These are phyloP conservation scores for Cyberlindnera japonica DNA, from an alignment of 805 yeast species.

Conservation along the genomic window DNA sequence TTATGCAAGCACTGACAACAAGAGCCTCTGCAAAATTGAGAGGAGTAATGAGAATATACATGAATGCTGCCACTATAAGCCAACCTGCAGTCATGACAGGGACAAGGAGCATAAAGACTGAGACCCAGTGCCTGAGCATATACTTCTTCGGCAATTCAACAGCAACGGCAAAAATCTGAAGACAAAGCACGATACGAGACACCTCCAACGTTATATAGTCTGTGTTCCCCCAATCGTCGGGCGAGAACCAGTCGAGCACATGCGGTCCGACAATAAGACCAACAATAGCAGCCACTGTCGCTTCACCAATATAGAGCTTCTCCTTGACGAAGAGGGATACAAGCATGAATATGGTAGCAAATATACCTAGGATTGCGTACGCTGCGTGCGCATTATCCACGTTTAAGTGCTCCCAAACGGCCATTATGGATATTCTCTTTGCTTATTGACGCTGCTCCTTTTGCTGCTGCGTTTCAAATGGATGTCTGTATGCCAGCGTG, in stretches of 20 bases:
- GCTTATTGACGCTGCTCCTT: too few species aligned
- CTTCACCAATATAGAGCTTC: constrained; percentile 83
- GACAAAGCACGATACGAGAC: constrained; percentile 74
- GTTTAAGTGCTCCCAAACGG: constrained; percentile 19
- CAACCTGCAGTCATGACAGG: constrained; percentile 93
- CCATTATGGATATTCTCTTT: too few species aligned
- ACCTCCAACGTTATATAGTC: constrained; percentile 81
- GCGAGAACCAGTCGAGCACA: constrained; percentile 78
- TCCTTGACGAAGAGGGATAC: constrained; percentile 82
- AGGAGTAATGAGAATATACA: constrained; percentile 74
- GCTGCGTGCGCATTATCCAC: constrained; percentile 62
- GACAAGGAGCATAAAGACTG: constrained; percentile 67
- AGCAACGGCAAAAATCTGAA: constrained; percentile 91
- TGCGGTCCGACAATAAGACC: constrained; percentile 89
- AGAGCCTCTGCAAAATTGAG: constrained; percentile 69
- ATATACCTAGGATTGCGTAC: constrained; percentile 83
- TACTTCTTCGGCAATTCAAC: constrained; percentile 90
- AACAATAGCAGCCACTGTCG: constrained; percentile 80
- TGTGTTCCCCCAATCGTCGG: constrained; percentile 79
- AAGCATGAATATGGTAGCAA: constrained; percentile 74
- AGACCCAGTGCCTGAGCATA: constrained; percentile 78
- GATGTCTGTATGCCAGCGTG: too few species aligned
- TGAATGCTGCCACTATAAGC: constrained; percentile 75
- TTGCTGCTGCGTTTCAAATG: too few species aligned
- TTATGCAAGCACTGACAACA: constrained; percentile 79